These are phyloP conservation scores for Cyberlindnera amylophila DNA, from an alignment of 805 yeast species.

Conservation along the genomic window DNA sequence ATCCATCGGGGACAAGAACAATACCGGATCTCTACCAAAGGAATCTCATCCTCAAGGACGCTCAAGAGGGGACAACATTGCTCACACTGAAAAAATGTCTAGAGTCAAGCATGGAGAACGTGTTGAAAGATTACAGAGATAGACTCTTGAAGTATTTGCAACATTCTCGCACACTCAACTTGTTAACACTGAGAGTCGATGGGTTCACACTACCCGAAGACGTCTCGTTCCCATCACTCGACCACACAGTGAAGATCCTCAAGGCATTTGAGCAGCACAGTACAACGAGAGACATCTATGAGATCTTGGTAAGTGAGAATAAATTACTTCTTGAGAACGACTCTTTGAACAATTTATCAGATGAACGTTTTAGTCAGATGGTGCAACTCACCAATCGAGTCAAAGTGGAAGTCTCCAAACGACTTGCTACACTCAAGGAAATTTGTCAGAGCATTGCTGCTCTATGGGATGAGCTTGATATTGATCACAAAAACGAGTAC, in stretches of 20 bases:
- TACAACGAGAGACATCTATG: conserved; percentile 18
- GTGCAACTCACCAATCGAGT: conserved; percentile 10
- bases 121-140: conserved; percentile 31
- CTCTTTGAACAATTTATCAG: conserved; percentile 24
- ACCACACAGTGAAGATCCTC: conserved; percentile 7
- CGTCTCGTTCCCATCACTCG: conserved; percentile 19
- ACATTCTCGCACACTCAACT: conserved; percentile 5
- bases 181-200: conserved; percentile 10
- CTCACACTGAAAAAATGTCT: conserved; percentile 32
- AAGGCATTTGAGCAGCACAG: conserved; percentile 6
- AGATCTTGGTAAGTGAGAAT: conserved; percentile 18
- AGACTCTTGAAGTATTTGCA: conserved; percentile 25
- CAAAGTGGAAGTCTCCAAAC: conserved; percentile 18
- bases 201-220: conserved; percentile 2
- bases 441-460: conserved; percentile 15
- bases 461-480: conserved; percentile 24
- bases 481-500: conserved; percentile 20
- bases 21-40: conserved; percentile 40
- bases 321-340: conserved; percentile 21
- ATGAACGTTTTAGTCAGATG: conserved; percentile 10
- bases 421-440: conserved; percentile 13
- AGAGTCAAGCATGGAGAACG: conserved; percentile 29
- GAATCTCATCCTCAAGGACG: conserved; percentile 29
- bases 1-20: conserved; percentile 35
- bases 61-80: conserved; percentile 29